Evolutionary conservation across 352 stramenopile species (phyloP).

Genomic region (Halophytophthora polymorphica): DNA sequence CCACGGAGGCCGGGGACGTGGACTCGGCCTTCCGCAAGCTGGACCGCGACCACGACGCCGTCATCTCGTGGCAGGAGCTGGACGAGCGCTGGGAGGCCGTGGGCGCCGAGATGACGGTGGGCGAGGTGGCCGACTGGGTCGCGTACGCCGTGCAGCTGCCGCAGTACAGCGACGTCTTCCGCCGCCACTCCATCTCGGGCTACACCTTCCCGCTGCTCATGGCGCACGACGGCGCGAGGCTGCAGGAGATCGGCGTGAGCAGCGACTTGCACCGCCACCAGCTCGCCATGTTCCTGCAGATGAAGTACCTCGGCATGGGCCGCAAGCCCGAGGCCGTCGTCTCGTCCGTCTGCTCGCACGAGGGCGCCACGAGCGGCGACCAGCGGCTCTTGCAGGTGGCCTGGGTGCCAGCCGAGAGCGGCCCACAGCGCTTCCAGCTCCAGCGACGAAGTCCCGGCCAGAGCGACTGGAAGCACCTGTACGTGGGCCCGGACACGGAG

Average conservation of each 20-base stretch:
- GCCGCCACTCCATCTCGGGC: constrained; percentile 74
- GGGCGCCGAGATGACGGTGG: constrained; percentile 84
- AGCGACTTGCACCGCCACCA: constrained; percentile 76
- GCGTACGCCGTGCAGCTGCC: constrained; percentile 75
- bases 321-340: constrained; percentile 48
- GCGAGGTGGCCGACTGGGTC: constrained; percentile 81
- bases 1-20: constrained; percentile 61
- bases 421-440: constrained; percentile 63
- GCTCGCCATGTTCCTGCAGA: constrained; percentile 78
- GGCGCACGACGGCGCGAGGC: constrained; percentile 68
- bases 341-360: constrained; percentile 35
- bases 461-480: constrained; percentile 52
- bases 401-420: constrained; percentile 47
- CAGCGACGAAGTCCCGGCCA: constrained; percentile 65
- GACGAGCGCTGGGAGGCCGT: constrained; percentile 78
- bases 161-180: constrained; percentile 79
- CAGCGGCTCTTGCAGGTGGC: constrained; percentile 53
- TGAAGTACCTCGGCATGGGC: constrained; percentile 80
- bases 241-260: constrained; percentile 71
- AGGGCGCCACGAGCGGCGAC: constrained; percentile 18
- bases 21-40: constrained; percentile 69
- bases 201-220: constrained; percentile 87
- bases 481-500: constrained; percentile 61
- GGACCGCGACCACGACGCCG: constrained; percentile 70
- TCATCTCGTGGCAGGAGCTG: constrained; percentile 81